Base-by-base conservation (phyloP, 208 protist genomes). In the Trypanosoma scelopori region DNA sequence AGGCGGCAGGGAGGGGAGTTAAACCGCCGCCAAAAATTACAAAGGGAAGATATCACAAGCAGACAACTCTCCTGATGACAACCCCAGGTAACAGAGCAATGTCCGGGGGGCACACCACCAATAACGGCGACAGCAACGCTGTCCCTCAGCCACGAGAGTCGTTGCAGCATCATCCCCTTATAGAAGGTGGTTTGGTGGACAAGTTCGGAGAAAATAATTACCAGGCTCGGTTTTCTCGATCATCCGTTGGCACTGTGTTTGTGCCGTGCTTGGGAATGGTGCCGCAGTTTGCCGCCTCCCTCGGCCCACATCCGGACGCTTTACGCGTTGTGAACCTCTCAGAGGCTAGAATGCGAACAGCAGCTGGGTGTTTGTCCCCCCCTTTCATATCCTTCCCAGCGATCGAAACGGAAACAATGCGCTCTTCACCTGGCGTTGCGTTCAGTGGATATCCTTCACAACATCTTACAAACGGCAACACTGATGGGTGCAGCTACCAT, bases 11-110 rank as follows among this genome's bases (percentile, higher is more conserved):
- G 37, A 70, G 62, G 41, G 23, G 64, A 25, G 23, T 61, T 22
- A 70, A 70, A 62, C 55, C 53, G 18, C 55, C 42, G 1, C 52
- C 55, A n/a, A 70, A 62, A 62, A 55, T 62, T n/a, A 53, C 63
- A 2, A 69, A 69, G 42, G 51, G 63, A 25, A 59, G 13, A 20
- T 59, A 12, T 39, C 15, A 22, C 27, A 51, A 27, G 16, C 23
- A 60, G 23, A 43, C 23, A 15, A 50, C 39, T 51, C 13, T 48
- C 5, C 41, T 16, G 25, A 13, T 42, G 20, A 64, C 30, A 16
- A 35, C 23, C 11, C 15, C 4, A 42, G 27, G 22, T 20, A 69
- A 27, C 42, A 69, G 50, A 23, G 6, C 20, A 6, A 49, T 37
- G 20, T 20, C 25, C 20, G 16, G 6, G 16, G 52, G 51, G 5